Evolutionary conservation across 257 asterid species (phyloP).

Genomic region (Fraxinus pennsylvanica): DNA sequence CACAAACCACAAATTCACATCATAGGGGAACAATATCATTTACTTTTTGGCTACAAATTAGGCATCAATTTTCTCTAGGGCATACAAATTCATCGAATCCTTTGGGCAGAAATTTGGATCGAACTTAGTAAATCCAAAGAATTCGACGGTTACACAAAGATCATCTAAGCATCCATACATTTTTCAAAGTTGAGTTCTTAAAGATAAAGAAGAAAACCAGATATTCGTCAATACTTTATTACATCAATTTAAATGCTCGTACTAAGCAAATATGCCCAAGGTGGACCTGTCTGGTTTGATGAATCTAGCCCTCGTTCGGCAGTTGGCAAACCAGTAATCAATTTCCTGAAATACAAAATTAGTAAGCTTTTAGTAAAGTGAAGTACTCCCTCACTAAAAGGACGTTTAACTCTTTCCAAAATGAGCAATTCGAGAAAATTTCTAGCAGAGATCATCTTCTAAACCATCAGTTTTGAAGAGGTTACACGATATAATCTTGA

Average conservation of each 20-base stretch:
- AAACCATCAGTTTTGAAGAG: background rate
- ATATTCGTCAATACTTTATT: constrained; percentile 13
- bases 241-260: constrained; percentile 11
- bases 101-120: constrained; percentile 3
- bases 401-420: background rate
- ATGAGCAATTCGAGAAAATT: background rate
- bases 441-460: background rate
- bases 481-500: background rate
- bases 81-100: constrained; percentile 20
- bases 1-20: background rate
- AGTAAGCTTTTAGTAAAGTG: constrained; percentile 18
- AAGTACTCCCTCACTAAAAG: no score
- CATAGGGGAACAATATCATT: constrained; percentile 1
- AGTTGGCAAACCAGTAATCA: constrained; percentile 70
- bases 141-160: constrained; percentile 27
- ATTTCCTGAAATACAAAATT: constrained; percentile 52
- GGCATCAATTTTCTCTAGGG: constrained; percentile 13
- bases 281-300: constrained; percentile 66
- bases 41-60: constrained; percentile 20
- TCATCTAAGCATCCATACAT: constrained; percentile 3
- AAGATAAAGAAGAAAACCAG: background rate
- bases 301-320: constrained; percentile 82
- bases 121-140: constrained; percentile 25
- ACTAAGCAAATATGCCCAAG: constrained; percentile 69
- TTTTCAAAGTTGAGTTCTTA: background rate